Conservation (phyloP, 2,329 filamentous ascomycete species). For the Verruconis gallopava region DNA sequence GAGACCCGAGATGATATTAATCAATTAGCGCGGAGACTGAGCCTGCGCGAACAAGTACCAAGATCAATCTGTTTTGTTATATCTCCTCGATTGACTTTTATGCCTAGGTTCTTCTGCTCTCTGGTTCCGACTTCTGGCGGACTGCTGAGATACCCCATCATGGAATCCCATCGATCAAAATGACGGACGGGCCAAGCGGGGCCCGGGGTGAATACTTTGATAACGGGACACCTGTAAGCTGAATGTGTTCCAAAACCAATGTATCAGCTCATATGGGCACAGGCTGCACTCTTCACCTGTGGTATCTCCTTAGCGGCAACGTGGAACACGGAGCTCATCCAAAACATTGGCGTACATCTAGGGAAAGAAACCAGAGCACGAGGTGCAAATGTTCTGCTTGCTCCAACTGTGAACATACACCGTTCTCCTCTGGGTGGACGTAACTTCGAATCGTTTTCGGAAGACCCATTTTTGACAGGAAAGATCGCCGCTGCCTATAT, state of each 20-base stretch:
- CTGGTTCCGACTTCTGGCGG: conserved; percentile 57
- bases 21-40: no score
- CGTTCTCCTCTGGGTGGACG: conserved; percentile 71
- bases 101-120: conserved; percentile 25
- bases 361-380: conserved; percentile 60
- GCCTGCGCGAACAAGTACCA: no score
- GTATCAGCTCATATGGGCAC: not conserved
- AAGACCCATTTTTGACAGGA: conserved; percentile 67
- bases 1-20: no score
- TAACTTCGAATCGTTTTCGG: conserved; percentile 78
- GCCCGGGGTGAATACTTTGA: conserved; percentile 58
- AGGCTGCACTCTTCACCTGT: conserved; percentile 68
- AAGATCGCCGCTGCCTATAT: conserved; percentile 61
- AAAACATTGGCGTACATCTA: conserved; percentile 56
- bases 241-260: not conserved
- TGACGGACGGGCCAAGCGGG: conserved; percentile 58
- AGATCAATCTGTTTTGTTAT: no score
- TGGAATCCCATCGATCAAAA: conserved; percentile 50
- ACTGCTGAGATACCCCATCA: conserved; percentile 47
- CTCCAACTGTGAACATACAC: conserved; percentile 71
- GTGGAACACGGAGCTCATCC: conserved; percentile 60
- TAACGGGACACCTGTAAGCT: conserved; percentile 27
- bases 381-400: conserved; percentile 60
- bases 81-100: no score
- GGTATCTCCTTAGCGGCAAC: conserved; percentile 67